phyloP scores from a whole-genome alignment of 2,329 filamentous ascomycete species.

The Penicillium sp. region DNA sequence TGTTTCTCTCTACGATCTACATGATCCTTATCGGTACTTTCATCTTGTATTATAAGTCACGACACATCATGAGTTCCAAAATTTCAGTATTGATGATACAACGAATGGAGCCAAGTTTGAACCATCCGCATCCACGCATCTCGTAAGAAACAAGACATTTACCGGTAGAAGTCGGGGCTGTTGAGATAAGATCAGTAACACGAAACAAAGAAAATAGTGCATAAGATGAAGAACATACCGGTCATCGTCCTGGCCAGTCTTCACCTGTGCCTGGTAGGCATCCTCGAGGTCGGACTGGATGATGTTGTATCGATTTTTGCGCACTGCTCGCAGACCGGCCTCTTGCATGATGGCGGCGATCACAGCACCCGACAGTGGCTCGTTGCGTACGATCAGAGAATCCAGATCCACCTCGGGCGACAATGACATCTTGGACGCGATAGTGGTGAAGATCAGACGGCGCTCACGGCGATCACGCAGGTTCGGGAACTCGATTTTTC shows the following conservation, averaged over 20 bases:
- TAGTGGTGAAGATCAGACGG: constrained; percentile 94
- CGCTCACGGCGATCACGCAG: constrained; percentile 90
- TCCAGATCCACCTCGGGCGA: constrained; percentile 95
- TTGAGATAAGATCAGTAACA: constrained; percentile 47
- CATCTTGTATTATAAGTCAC: neutral
- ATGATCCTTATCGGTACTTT: neutral
- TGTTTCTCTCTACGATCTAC: neutral
- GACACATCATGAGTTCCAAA: constrained; percentile 12
- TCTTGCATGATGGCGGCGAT: constrained; percentile 99
- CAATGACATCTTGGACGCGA: constrained; percentile 93
- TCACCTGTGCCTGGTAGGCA: constrained; percentile 94
- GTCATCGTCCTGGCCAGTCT: constrained; percentile 66
- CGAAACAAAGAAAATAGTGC: neutral
- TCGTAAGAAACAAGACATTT: constrained; percentile 12
- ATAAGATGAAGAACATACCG: constrained; percentile 41
- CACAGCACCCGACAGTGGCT: constrained; percentile 88
- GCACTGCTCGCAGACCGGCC: constrained; percentile 84
- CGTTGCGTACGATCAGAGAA: constrained; percentile 91
- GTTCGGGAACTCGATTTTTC: constrained; percentile 98
- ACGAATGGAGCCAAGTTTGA: constrained; percentile 21
- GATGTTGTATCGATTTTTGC: constrained; percentile 99
- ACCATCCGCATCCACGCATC: constrained; percentile 14
- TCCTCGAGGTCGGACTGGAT: constrained; percentile 96
- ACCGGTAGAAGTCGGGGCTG: constrained; percentile 89
- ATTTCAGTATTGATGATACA: constrained; percentile 30